Conservation (phyloP, 192 early-diverging fungal species). For the Kickxella alabastrina region DNA sequence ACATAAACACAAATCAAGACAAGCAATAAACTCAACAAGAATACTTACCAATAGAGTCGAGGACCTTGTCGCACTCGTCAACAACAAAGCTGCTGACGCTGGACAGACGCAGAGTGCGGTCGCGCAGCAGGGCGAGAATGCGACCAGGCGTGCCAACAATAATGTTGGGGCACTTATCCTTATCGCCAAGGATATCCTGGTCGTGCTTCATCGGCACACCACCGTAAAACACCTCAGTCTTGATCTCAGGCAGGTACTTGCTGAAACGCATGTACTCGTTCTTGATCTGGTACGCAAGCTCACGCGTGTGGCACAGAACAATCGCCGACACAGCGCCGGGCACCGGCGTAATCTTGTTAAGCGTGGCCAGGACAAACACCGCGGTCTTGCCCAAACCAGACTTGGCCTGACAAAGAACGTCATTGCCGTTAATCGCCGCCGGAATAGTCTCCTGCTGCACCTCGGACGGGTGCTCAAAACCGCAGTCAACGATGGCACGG, state of each 20-base stretch:
- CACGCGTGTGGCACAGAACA: conserved; percentile 96
- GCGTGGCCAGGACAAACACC: conserved; percentile 91
- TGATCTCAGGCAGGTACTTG: conserved; percentile 91
- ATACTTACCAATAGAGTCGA: conserved; percentile 83
- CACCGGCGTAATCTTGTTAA: conserved; percentile 87
- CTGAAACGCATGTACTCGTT: conserved; percentile 95
- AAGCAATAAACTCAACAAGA: neutral
- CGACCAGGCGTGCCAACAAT: conserved; percentile 98
- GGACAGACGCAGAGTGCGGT: conserved; percentile 74
- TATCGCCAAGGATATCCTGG: conserved; percentile 71
- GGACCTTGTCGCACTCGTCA: conserved; percentile 98
- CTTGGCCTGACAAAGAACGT: conserved; percentile 98
- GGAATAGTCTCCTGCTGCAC: conserved; percentile 99
- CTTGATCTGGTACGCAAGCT: conserved; percentile 97
- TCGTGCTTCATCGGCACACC: conserved; percentile 77
- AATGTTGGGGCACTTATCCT: conserved; percentile 91
- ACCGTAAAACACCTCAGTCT: conserved; percentile 92
- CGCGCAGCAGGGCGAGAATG: conserved; percentile 77
- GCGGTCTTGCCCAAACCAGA: conserved; percentile 99
- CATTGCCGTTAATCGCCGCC: conserved; percentile 93
- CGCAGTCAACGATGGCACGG: conserved; percentile 94
- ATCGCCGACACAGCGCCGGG: conserved; percentile 81
- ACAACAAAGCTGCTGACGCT: conserved; percentile 97
- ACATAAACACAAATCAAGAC: no score
- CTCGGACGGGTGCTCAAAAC: conserved; percentile 99